phyloP scores from a whole-genome alignment of 2,329 filamentous ascomycete genomes.

The Emydomyces testavorans region DNA sequence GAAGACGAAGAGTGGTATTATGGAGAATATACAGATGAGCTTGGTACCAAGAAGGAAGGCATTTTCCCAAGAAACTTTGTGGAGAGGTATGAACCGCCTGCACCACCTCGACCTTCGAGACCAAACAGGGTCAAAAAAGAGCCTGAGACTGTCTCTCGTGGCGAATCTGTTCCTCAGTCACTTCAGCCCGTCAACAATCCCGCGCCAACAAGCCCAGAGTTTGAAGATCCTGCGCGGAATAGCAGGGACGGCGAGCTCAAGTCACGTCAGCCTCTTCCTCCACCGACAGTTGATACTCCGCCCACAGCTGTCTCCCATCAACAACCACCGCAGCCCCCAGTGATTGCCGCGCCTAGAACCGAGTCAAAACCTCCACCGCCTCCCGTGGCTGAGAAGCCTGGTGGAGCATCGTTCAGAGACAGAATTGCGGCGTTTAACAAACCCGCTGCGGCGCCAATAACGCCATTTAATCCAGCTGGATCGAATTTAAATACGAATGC shows the following conservation, averaged over 20 bases:
- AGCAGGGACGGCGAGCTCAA: not conserved
- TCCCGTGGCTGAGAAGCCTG: conserved; percentile 58
- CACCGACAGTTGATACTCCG: conserved; percentile 16
- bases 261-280: conserved; percentile 17
- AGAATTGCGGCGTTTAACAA: conserved; percentile 97
- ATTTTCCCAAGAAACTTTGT: conserved; percentile 97
- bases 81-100: conserved; percentile 83
- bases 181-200: conserved; percentile 15
- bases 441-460: conserved; percentile 66
- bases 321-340: conserved; percentile 20
- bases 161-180: conserved; percentile 20
- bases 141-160: conserved; percentile 31
- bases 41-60: conserved; percentile 64
- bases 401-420: conserved; percentile 72
- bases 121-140: conserved; percentile 58
- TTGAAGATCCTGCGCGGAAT: conserved; percentile 3
- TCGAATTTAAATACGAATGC: conserved; percentile 46
- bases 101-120: conserved; percentile 74
- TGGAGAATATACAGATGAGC: conserved; percentile 71
- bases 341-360: conserved; percentile 33
- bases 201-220: conserved; percentile 23
- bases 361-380: conserved; percentile 52
- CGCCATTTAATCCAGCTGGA: conserved; percentile 76
- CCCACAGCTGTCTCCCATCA: conserved; percentile 17
- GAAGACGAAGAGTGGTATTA: conserved; percentile 92